These are phyloP conservation scores for Vitis cinerea DNA, from an alignment of 164 flowering plant genomes.

Conservation along the genomic window DNA sequence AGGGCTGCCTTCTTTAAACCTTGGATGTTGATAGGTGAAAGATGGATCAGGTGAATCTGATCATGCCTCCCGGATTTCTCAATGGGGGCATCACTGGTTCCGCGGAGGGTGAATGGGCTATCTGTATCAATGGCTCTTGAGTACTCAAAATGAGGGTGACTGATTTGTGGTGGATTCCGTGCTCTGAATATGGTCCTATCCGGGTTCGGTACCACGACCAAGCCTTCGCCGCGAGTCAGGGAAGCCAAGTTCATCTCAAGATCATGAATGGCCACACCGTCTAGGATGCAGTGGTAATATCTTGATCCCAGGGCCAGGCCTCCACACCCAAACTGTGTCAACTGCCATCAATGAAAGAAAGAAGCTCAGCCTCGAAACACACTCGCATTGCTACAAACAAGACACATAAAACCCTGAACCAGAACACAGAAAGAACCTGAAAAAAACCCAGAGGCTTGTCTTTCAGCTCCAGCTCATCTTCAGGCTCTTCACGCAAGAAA, in stretches of 20 bases:
- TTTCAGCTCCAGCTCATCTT: slow-evolving; percentile 10
- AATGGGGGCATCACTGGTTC: background rate
- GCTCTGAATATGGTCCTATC: slow-evolving; percentile 29
- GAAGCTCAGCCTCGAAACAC: no score
- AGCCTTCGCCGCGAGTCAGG: slow-evolving; percentile 20
- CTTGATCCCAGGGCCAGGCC: slow-evolving; percentile 27
- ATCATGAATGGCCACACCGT: slow-evolving; percentile 20
- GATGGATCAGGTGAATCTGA: slow-evolving; percentile 7
- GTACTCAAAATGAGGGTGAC: slow-evolving; percentile 29
- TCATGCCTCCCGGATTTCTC: background rate
- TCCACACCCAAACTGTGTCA: slow-evolving; percentile 33
- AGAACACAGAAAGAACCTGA: slow-evolving; percentile 18
- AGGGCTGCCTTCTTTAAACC: slow-evolving; percentile 17
- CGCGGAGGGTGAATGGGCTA: slow-evolving; percentile 9
- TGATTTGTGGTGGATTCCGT: slow-evolving; percentile 24
- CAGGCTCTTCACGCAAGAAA: slow-evolving; percentile 15
- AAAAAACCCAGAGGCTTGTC: slow-evolving; percentile 22
- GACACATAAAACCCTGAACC: no score
- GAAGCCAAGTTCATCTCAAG: slow-evolving; percentile 26
- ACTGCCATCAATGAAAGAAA: slow-evolving; percentile 10
- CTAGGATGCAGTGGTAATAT: slow-evolving; percentile 28
- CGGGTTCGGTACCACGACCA: slow-evolving; percentile 16
- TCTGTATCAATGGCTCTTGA: slow-evolving; percentile 8
- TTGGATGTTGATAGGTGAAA: slow-evolving; percentile 19
- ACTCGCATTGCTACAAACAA: no score